Base-by-base conservation (phyloP, 164 flowering plant species). In the Piper longum region DNA sequence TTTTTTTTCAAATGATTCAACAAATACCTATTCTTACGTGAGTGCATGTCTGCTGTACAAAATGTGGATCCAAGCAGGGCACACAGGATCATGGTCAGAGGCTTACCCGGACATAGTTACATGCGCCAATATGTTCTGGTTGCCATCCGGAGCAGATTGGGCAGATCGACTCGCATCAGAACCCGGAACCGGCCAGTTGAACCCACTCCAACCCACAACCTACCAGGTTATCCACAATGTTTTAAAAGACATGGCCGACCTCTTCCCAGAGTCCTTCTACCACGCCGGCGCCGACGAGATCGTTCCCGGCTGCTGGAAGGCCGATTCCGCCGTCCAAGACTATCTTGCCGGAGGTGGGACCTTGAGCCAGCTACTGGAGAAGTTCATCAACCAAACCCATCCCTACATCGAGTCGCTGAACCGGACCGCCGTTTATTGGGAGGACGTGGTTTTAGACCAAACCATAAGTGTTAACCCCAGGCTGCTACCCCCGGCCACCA, bases 171-270 rank as follows among this genome's bases (percentile, higher is more conserved):
- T 82, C 2, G 96, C 98, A 2, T 72, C 91, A 0, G 93, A 92
- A 69, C 98, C 98, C 3, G 98, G 96, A 65, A 83, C 95, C 3
- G 98, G 98, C 60, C 98, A 92, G 13, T 82, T 92, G 16, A 92
- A 92, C 76, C 96, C 96, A 1, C 74, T 92, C 43, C 69, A 70
- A 54, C 93, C 93, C 12, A 82, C 79, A 54, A 92, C 98, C 54
- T 92, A 88, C 63, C 48, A 86, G 61, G 88, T 92, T 57, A 70
- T 87, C 39, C 72, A 67, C 42, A 85, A 83, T 54, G 82, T 89
- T 41, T 42, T 88, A 43, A 63, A 59, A 2, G 96, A 89, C 61
- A 78, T 83, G 1, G 60, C 74, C 16, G 48, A 77, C 16, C 66
- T 86, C 64, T 92, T 87, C 70, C 98, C 98, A 0, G 98, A 92